These are phyloP conservation scores for Dendrothele bispora DNA, from an alignment of 768 basidiomycete genomes.

Conservation along the genomic window DNA sequence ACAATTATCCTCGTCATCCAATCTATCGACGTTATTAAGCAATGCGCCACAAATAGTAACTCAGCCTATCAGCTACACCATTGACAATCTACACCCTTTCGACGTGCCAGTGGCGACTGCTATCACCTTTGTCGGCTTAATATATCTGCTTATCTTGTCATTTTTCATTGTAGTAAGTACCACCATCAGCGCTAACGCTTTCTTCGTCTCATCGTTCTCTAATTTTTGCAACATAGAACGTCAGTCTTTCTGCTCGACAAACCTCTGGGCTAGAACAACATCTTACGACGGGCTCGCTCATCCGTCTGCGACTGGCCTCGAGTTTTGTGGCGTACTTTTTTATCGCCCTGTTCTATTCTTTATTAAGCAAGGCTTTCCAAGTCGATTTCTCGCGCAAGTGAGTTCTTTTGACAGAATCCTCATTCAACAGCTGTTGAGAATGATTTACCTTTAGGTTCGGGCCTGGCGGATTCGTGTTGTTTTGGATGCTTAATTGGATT, in stretches of 20 bases:
- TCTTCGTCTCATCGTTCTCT: neutral
- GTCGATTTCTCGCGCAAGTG: slow-evolving; percentile 52
- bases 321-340: slow-evolving; percentile 42
- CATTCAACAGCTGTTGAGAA: neutral
- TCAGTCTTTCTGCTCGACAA: slow-evolving; percentile 30
- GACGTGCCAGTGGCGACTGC: slow-evolving; percentile 45
- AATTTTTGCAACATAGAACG: slow-evolving; percentile 21
- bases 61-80: slow-evolving; percentile 35
- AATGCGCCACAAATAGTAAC: slow-evolving; percentile 39
- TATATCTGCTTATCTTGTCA: slow-evolving; percentile 29
- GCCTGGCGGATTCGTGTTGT: slow-evolving; percentile 54
- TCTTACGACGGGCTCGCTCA: slow-evolving; percentile 35
- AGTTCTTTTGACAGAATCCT: slow-evolving; percentile 12
- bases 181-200: no score
- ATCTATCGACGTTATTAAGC: slow-evolving; percentile 22
- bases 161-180: slow-evolving; percentile 30
- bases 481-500: slow-evolving; percentile 66
- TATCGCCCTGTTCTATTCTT: slow-evolving; percentile 53
- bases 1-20: slow-evolving; percentile 10
- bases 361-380: slow-evolving; percentile 60
- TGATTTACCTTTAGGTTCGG: slow-evolving; percentile 39
- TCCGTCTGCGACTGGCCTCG: slow-evolving; percentile 38
- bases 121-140: slow-evolving; percentile 36
- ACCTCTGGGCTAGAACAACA: slow-evolving; percentile 38
- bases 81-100: slow-evolving; percentile 46